A percentile compares a stretch with the other conserved stretches of the same genome.
These are phyloP conservation scores for Allium fistulosum DNA, from an alignment of 106 monocot genomes.

Conservation along the genomic window DNA sequence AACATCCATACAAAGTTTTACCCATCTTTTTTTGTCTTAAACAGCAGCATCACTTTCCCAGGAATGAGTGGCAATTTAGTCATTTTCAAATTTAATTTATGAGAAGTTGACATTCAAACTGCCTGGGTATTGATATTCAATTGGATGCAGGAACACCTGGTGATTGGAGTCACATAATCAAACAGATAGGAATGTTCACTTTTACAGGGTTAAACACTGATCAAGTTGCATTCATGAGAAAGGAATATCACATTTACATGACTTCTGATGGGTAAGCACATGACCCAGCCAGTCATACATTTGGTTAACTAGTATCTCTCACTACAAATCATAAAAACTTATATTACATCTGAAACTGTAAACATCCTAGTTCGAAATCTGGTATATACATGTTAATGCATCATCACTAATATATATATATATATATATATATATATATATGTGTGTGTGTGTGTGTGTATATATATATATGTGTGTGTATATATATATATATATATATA, in stretches of 20 bases:
- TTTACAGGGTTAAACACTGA: constrained; percentile 85
- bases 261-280: constrained; percentile 80
- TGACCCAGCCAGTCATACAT: no score
- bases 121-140: no score
- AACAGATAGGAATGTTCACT: constrained; percentile 99
- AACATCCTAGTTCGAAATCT: not conserved
- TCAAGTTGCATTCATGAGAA: constrained; percentile 90
- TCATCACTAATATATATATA: not conserved
- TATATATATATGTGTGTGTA: no score
- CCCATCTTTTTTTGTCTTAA: no score
- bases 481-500: no score
- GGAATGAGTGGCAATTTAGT: no score
- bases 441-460: not conserved
- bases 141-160: constrained; percentile 59
- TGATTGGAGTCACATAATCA: constrained; percentile 96
- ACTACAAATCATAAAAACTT: not conserved
- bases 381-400: not conserved
- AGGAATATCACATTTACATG: constrained; percentile 93
- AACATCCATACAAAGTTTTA: no score
- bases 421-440: not conserved
- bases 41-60: no score
- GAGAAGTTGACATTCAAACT: no score
- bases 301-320: not conserved
- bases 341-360: no score
- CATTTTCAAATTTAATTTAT: no score